Percentiles rank a stretch among this genome's conserved stretches.
phyloP scores from a whole-genome alignment of 2,329 filamentous ascomycete genomes.

The Bipolaris cookei region DNA sequence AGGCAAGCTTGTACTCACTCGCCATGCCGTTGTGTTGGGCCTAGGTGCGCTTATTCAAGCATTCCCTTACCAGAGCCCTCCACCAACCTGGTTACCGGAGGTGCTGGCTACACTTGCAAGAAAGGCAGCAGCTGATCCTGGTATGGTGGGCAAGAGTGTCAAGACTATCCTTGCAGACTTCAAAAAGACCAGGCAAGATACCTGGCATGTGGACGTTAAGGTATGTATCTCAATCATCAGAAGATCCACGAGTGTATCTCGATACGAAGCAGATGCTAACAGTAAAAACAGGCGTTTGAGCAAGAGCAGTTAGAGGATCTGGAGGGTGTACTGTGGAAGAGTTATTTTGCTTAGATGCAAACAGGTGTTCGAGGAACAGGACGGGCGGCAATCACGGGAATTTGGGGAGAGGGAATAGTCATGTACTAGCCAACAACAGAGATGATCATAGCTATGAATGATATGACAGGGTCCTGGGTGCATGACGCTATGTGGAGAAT shows the following conservation, averaged over 20 bases:
- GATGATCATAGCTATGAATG: conserved; percentile 1
- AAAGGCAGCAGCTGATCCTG: conserved; percentile 84
- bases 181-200: conserved; percentile 99
- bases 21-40: conserved; percentile 91
- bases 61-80: conserved; percentile 93
- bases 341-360: conserved; percentile 80
- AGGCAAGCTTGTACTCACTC: conserved; percentile 77
- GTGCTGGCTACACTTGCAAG: conserved; percentile 84
- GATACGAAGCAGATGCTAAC: conserved; percentile 8
- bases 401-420: background rate
- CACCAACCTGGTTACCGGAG: conserved; percentile 91
- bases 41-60: conserved; percentile 91
- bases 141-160: conserved; percentile 92
- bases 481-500: conserved; percentile 5
- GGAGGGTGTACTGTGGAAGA: conserved; percentile 98
- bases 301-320: conserved; percentile 92
- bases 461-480: conserved; percentile 11
- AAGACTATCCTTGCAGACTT: conserved; percentile 95
- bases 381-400: background rate
- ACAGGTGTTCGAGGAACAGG: background rate
- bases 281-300: conserved; percentile 70
- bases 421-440: conserved; percentile 17
- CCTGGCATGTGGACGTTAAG: conserved; percentile 97
- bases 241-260: background rate
- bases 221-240: conserved; percentile 58